phyloP scores from a whole-genome alignment of 371 early-diverging fungal genomes.

The Nematocida sp. region DNA sequence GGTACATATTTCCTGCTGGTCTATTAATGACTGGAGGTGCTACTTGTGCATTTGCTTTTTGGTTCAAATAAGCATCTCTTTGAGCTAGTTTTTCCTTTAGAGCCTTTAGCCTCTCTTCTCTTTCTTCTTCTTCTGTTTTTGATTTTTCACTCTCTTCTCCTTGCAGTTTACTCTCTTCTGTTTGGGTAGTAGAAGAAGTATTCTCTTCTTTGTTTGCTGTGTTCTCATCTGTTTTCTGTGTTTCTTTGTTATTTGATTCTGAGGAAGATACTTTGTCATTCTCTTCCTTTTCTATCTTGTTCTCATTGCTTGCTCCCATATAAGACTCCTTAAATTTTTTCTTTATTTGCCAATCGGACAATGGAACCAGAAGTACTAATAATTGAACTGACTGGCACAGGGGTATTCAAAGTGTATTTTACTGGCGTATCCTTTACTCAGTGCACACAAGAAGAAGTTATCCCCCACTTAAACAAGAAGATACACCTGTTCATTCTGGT shows the following conservation, averaged over 20 bases:
- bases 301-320: background rate
- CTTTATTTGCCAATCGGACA: slow-evolving; percentile 31
- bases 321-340: slow-evolving; percentile 50
- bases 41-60: background rate
- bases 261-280: background rate
- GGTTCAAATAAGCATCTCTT: background rate
- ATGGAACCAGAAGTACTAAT: slow-evolving; percentile 52
- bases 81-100: background rate
- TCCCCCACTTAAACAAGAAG: slow-evolving; percentile 13
- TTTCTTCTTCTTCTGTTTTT: background rate
- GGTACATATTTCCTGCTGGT: too few relatives aligned
- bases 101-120: background rate
- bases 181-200: background rate
- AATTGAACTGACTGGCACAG: slow-evolving; percentile 31
- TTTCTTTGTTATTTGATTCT: background rate
- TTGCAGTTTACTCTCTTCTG: background rate
- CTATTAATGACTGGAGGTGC: too few relatives aligned
- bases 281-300: background rate
- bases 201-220: background rate
- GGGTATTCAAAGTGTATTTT: slow-evolving; percentile 25
- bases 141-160: background rate
- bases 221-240: background rate
- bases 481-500: slow-evolving; percentile 42
- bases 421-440: slow-evolving; percentile 26
- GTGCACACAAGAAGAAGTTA: slow-evolving; percentile 10